Conservation (phyloP, 129 eudicot genomes). For the Sambucus nigra region DNA sequence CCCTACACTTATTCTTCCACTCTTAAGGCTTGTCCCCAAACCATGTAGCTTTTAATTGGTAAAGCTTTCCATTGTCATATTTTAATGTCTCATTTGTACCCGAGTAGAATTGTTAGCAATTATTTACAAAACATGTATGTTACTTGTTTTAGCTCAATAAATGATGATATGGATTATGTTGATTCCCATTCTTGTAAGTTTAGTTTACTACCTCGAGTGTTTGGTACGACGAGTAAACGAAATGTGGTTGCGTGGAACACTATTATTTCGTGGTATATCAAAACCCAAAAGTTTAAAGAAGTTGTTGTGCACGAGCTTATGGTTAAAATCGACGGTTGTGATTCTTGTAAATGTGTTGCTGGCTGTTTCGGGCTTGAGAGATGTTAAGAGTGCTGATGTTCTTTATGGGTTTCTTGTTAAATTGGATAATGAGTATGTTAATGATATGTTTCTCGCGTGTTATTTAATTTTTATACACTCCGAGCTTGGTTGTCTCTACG, state of each 20-base stretch:
- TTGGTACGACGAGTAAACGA: conserved; percentile 47
- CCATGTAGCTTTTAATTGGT: conserved; percentile 40
- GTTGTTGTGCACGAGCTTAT: conserved; percentile 47
- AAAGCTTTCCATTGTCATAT: conserved; percentile 80
- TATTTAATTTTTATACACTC: conserved; percentile 65
- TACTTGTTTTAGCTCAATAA: conserved; percentile 26
- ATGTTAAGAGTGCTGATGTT: conserved; percentile 29
- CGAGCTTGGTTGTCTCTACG: conserved; percentile 49
- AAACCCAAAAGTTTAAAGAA: conserved; percentile 36
- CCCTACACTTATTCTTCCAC: conserved; percentile 66
- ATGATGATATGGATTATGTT: conserved; percentile 10
- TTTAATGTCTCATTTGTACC: conserved; percentile 31
- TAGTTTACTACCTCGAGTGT: conserved; percentile 47
- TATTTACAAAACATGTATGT: conserved; percentile 77
- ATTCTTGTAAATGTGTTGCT: conserved; percentile 70
- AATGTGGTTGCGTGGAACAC: conserved; percentile 73
- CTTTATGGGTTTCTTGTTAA: too few species aligned
- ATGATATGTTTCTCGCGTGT: conserved; percentile 57
- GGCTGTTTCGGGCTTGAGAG: conserved; percentile 42
- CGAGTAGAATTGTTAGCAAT: conserved; percentile 70
- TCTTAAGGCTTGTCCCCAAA: conserved; percentile 76
- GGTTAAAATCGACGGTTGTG: conserved; percentile 52
- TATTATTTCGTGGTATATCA: conserved; percentile 72
- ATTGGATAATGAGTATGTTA: too few species aligned
- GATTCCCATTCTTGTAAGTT: too few species aligned